Base-by-base conservation (phyloP, 2,329 filamentous ascomycete genomes). In the Alternaria rosae region DNA sequence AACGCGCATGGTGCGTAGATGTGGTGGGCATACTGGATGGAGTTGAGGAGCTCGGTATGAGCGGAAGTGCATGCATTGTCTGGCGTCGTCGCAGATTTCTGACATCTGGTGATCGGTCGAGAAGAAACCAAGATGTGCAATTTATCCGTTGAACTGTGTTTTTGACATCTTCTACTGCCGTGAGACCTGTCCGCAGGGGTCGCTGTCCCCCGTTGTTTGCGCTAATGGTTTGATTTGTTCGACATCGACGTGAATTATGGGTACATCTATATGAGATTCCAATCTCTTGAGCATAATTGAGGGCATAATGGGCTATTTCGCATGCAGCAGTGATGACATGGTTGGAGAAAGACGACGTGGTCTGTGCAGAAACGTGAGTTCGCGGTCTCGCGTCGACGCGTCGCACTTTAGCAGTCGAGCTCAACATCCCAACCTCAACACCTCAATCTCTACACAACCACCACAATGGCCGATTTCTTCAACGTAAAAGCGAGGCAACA, bases 401-500 rank as follows among this genome's bases (percentile, higher is more conserved):
- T 76, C 68, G 61, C 70, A 71, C 70, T 75, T 76, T 71, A 74
- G 59, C 69, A 61, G 63, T 45, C 57, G 32, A 52, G 43, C 54
- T 62, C 58, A 30, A 11, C 45, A 51, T 42, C 61, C 43, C 58
- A 61, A 64, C 58, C 54, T 54, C 55, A 42, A 58, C 55, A 23
- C 57, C 42, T 38, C 35, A 11, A 38, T 11, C 35, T 54, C 56
- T 44, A 54, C 56, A 21, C 47, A 64, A 53, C 55, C 41, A n/a
- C 48, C 47, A 41, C 55, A 58, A 97, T 97, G 91, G 89, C 93
- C 52, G 94, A 88, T 77, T 99, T 99, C 81, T 99, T 99, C 82
- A 94, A 97, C 79, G 86, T 97, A 74, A 97, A 97, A 82, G 94
- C 94, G 56, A 89, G 94, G 47, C 86, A 88, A 65, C 85, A 85